Base-by-base conservation (phyloP, 140 eudicot genomes). In the Anethum foeniculum region DNA sequence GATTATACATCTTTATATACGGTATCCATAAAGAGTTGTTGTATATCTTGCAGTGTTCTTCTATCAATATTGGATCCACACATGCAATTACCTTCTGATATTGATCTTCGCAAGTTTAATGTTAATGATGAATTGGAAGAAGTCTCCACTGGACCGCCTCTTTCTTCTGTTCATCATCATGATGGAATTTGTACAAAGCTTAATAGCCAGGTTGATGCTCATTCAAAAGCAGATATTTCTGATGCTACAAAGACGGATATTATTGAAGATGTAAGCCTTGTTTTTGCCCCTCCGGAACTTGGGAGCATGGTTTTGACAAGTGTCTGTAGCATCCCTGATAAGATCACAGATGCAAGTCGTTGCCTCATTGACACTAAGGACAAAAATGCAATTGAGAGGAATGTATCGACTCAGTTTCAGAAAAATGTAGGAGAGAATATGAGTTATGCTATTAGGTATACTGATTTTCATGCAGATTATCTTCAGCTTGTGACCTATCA, bases 21-120 rank as follows among this genome's bases (percentile, higher is more conserved):
- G 28, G 13, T 64, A 56, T 25, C 28, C 16, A 16, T 56, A 56
- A 77, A 15, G 13, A 34, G 14, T 34, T 18, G 21, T 36, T 78
- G 47, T 81, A 81, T 62, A 5, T 81, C 69, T 84, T 89, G 90
- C 97, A 94, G 99, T 81, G 97, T 92, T 83, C 97, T 94, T 80
- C 97, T 94, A 82, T 89, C 95, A 46, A 89, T 94, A 78, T 83
- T 94, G 91, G 97, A 92, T 38, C 95, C 97, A 77, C 96, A 90
- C 84, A 82, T 92, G 93, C 97, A 89, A 84, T 82, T 94, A 83
- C 97, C 97, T 82, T 86, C 89, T 49, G 91, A 86, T 80, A 90
- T 89, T 64, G 93, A 89, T 82, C 86, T 82, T 71, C 85, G 92
- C 79, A 90, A 89, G 84, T 87, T 64, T 79, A 67, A 91, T 81